A percentile compares a stretch with the other conserved stretches of the same genome.
Evolutionary conservation across 352 stramenopile species (phyloP).

Genomic region (Peronosclerospora sorghi): DNA sequence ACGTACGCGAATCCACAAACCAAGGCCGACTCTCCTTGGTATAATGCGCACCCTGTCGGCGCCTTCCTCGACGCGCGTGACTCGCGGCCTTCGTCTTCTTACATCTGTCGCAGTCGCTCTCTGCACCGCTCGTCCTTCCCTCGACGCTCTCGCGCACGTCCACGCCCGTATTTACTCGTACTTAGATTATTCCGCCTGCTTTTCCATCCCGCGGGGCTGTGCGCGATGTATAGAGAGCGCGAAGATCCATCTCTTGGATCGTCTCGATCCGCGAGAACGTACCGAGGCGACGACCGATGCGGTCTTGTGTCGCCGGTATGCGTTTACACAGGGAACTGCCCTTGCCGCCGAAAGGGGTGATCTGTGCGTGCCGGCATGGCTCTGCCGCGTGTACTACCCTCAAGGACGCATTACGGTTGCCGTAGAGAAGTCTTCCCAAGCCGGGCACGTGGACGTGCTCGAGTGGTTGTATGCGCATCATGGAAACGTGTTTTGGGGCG

Average conservation of each 20-base stretch:
- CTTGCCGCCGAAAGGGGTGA: slow-evolving; percentile 16
- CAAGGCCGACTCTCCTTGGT: too few species aligned
- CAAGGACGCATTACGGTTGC: slow-evolving; percentile 17
- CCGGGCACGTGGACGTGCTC: slow-evolving; percentile 12
- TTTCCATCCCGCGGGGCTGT: slow-evolving; percentile 14
- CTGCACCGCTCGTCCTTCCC: slow-evolving; percentile 1
- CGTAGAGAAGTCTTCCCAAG: slow-evolving; percentile 12
- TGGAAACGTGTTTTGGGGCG: slow-evolving; percentile 20
- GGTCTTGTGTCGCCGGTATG: slow-evolving; percentile 19
- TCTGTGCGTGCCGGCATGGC: slow-evolving; percentile 16
- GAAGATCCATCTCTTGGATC: slow-evolving; percentile 15
- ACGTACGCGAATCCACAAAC: too few species aligned
- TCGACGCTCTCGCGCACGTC: slow-evolving; percentile 20
- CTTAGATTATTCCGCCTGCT: slow-evolving; percentile 13
- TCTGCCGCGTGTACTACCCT: slow-evolving; percentile 15
- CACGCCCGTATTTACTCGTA: slow-evolving; percentile 11
- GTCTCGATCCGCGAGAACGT: slow-evolving; percentile 4
- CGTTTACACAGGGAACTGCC: slow-evolving; percentile 14
- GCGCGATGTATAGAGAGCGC: slow-evolving; percentile 1
- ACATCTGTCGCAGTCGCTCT: slow-evolving; percentile 3
- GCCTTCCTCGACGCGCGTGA: background rate
- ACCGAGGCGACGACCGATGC: background rate
- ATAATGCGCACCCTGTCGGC: too few species aligned
- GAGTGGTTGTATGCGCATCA: slow-evolving; percentile 18
- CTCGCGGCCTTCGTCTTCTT: slow-evolving; percentile 3